Percentiles rank a stretch among this genome's conserved stretches.
Evolutionary conservation across 106 monocot species (phyloP).

Genomic region (Apostasia ramifera): DNA sequence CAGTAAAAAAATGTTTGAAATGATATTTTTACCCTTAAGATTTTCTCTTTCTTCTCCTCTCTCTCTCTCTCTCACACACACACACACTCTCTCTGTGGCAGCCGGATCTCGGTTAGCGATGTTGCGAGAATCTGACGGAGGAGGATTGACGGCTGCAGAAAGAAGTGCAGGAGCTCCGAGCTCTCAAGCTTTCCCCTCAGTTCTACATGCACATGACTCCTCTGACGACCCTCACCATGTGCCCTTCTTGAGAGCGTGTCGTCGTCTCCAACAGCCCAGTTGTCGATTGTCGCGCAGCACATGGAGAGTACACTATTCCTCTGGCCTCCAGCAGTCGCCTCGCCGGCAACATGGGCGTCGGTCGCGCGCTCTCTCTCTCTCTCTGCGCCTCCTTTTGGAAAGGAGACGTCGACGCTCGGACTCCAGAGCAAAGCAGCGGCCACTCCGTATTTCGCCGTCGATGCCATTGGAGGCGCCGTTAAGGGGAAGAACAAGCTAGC

Average conservation of each 20-base stretch:
- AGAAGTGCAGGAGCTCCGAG: conserved; percentile 87
- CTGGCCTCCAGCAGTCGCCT: background rate
- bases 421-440: no score
- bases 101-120: conserved; percentile 19
- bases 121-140: conserved; percentile 93
- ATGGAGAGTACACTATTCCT: no score
- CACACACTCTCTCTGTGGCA: no score
- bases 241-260: conserved; percentile 87
- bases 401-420: no score
- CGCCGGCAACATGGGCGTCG: conserved; percentile 10
- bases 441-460: no score
- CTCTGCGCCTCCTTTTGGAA: background rate
- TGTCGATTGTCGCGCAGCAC: background rate
- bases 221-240: conserved; percentile 95
- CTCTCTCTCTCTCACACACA: no score
- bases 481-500: no score
- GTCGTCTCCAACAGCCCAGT: conserved; percentile 8
- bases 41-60: no score
- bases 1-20: no score
- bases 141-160: conserved; percentile 89
- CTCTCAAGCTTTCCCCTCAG: conserved; percentile 85
- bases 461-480: no score
- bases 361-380: conserved; percentile 13
- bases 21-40: no score
- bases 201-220: conserved; percentile 91